Evolutionary conservation across 2,329 filamentous ascomycete species (phyloP), one percentile per base, ranked within the genome.

Genomic region (Fusarium chuoi): DNA sequence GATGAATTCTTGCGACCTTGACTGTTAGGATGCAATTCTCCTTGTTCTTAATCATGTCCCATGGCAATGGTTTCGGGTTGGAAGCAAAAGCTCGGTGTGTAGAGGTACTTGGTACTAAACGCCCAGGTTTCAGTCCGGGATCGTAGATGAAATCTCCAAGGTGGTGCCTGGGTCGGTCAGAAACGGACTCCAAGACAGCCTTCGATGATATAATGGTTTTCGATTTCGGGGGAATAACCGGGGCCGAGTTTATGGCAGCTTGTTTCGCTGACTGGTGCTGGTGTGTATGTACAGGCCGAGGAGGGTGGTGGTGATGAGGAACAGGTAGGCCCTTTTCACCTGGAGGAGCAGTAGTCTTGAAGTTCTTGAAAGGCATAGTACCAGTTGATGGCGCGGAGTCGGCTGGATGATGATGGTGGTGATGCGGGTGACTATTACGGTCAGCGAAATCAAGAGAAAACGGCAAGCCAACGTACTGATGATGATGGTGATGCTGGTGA

Each of bases 1-100:
- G 85, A 77, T 96, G 94, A 54, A 93, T 89, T 35, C 93, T 90
- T 5, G 95, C 93, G 12, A 99, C 91, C 77, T 96, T 94, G 69
- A 99, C 89, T 0, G 94, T 98, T 71, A 97, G 90, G 0, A 94
- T 97, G 80, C 94, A 97, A 77, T 98, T 98, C 75, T 95, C 92
- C 68, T 94, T 93, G 49, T 89, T 91, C 73, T 92, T 84, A 62
- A 91, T 90, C 74, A 87, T 85, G 45, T 96, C 94, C 69, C 90
- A 89, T 1, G 96, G 96, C 3, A 98, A 85, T 1, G 93, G 93
- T 60, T 89, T 91, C 1, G 93, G 94, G 6, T 86, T 90, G 0
- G 88, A 88, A 10, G 84, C 80, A 74, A 85, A 88, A 9, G 86
- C 84, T 20, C 85, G 81, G 52, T 83, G 82, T 1, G 82, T 82